Conservation (phyloP, 1,284 basidiomycete species). For the Sphaerobolus stellatus region DNA sequence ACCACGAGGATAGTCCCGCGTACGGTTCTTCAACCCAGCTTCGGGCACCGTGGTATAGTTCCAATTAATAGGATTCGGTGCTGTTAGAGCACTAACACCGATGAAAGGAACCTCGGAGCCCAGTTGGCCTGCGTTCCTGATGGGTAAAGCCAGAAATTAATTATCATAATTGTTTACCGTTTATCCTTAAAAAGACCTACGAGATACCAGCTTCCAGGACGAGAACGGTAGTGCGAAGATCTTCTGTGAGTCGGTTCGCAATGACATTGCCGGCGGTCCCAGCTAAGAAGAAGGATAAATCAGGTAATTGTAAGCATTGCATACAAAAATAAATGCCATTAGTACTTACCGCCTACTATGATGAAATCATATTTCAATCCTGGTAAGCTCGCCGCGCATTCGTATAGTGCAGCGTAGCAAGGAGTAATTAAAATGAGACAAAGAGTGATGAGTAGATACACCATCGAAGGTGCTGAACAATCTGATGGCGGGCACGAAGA, state of each 20-base stretch:
- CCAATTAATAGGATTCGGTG: no score
- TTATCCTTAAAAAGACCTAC: neutral
- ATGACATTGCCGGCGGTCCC: neutral
- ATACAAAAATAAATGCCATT: neutral
- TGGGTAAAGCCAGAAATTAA: no score
- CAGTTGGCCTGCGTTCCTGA: no score
- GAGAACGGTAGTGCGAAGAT: neutral
- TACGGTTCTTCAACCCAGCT: constrained; percentile 27
- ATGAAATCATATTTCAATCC: constrained; percentile 1
- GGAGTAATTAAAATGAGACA: no score
- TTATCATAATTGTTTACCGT: no score
- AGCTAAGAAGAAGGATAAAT: neutral
- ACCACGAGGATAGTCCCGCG: constrained; percentile 33
- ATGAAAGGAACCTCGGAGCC: no score
- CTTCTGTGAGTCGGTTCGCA: neutral
- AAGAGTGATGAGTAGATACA: no score
- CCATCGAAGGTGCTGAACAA: no score
- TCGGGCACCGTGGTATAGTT: constrained; percentile 36
- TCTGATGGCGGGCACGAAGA: no score
- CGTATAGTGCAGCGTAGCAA: no score
- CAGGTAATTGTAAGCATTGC: neutral
- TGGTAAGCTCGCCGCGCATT: no score
- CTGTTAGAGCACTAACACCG: no score
- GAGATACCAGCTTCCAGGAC: neutral
- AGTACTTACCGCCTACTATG: neutral